Evolutionary conservation across 2,329 filamentous ascomycete species (phyloP).

Genomic region (Colletotrichum phormii): DNA sequence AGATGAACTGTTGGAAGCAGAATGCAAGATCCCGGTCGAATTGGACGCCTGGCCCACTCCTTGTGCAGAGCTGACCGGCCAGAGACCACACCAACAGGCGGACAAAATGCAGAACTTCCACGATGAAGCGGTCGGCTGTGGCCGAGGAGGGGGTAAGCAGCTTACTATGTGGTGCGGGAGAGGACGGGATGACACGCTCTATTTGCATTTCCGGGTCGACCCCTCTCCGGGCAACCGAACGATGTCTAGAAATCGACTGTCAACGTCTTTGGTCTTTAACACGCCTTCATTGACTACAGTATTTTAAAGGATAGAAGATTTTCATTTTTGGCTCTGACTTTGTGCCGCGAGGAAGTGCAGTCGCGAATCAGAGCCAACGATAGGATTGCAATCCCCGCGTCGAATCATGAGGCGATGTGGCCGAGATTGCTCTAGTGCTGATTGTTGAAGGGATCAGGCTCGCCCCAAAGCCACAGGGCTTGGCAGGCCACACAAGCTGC

Average conservation of each 20-base stretch:
- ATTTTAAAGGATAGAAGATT: not conserved
- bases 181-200: slow-evolving; percentile 15
- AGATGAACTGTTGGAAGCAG: slow-evolving; percentile 5
- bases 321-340: not conserved
- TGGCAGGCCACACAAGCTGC: not conserved
- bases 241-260: not conserved
- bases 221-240: not conserved
- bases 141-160: not conserved
- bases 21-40: not conserved
- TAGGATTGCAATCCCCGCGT: not conserved
- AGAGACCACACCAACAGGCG: slow-evolving; percentile 5
- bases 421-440: slow-evolving; percentile 3
- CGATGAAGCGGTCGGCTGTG: slow-evolving; percentile 2
- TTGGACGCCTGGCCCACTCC: not conserved
- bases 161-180: not conserved
- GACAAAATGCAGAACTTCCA: not conserved
- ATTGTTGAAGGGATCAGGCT: not conserved
- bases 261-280: not conserved
- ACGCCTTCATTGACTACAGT: not conserved
- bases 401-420: not conserved
- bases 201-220: slow-evolving; percentile 3
- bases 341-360: not conserved
- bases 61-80: not conserved
- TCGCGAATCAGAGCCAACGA: not conserved
- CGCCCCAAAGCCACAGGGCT: slow-evolving; percentile 3